Evolutionary conservation across 2,329 filamentous ascomycete species (phyloP).

Genomic region (Clarireedia paspali): DNA sequence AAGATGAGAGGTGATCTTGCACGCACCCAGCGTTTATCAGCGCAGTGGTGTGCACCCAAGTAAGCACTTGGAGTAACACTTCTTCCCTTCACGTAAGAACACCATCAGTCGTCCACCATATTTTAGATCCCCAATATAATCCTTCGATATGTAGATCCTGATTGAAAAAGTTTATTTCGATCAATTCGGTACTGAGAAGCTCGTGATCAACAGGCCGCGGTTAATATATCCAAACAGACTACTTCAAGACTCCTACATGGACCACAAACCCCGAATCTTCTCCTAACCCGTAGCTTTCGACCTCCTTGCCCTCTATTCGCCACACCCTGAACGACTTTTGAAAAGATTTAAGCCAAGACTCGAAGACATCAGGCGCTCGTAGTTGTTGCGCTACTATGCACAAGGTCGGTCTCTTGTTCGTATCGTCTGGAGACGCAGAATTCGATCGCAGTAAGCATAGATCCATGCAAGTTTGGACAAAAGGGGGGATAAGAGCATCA

Average conservation of each 20-base stretch:
- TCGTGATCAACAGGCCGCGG: too few species aligned
- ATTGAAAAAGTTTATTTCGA: too few species aligned
- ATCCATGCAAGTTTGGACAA: slow-evolving; percentile 76
- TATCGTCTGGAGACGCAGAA: not conserved
- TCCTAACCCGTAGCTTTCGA: not conserved
- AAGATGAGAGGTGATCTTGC: too few species aligned
- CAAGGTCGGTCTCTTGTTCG: slow-evolving; percentile 45
- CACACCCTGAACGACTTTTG: slow-evolving; percentile 61
- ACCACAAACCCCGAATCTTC: slow-evolving; percentile 67
- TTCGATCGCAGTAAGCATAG: slow-evolving; percentile 52
- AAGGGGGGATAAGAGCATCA: slow-evolving; percentile 70
- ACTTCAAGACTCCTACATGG: slow-evolving; percentile 62
- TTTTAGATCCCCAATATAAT: too few species aligned
- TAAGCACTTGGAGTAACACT: too few species aligned
- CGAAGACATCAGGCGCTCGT: slow-evolving; percentile 76
- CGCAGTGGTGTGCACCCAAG: too few species aligned
- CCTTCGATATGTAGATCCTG: too few species aligned
- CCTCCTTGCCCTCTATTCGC: slow-evolving; percentile 44
- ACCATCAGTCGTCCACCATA: too few species aligned
- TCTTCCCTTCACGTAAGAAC: too few species aligned
- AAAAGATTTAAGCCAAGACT: slow-evolving; percentile 69
- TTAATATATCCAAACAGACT: not conserved
- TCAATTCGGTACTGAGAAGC: too few species aligned
- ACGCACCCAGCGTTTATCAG: too few species aligned
- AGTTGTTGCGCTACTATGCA: slow-evolving; percentile 87